Percentiles rank a stretch among this genome's conserved stretches.
These are phyloP conservation scores for Solanum pinnatisectum DNA, from an alignment of 257 asterid species.

Conservation along the genomic window DNA sequence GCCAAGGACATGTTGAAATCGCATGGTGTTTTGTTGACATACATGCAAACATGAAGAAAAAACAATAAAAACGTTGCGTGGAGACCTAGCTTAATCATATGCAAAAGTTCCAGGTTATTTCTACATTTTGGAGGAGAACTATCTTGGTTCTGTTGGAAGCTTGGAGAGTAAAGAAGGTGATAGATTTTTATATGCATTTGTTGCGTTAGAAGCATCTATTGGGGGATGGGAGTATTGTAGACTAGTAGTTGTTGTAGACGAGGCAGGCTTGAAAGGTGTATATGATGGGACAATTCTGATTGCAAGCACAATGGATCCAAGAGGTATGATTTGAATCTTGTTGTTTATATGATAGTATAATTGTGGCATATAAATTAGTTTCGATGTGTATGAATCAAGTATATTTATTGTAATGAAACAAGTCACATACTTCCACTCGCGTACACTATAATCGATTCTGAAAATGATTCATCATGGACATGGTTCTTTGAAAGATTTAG, in stretches of 20 bases:
- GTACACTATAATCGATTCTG: neutral
- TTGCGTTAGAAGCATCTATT: neutral
- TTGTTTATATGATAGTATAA: neutral
- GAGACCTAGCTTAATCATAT: neutral
- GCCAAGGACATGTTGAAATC: neutral
- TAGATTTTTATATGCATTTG: neutral
- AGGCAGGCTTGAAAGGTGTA: rapidly evolving
- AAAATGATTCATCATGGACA: too few species aligned
- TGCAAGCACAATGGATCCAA: neutral
- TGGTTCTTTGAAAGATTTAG: neutral
- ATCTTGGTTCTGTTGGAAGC: neutral
- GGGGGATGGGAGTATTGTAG: neutral
- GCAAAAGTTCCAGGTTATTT: neutral
- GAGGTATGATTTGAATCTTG: neutral
- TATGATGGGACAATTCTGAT: neutral
- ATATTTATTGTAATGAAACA: too few species aligned
- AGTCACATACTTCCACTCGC: neutral
- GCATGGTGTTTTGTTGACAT: neutral
- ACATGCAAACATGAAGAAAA: too few species aligned
- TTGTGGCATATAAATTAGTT: neutral
- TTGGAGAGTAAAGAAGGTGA: neutral
- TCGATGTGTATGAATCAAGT: neutral
- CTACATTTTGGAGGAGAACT: neutral
- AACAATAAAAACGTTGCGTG: neutral
- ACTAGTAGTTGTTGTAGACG: neutral